Conservation (phyloP, 108 stramenopile species). For the Pseudonitzschia pungens region DNA sequence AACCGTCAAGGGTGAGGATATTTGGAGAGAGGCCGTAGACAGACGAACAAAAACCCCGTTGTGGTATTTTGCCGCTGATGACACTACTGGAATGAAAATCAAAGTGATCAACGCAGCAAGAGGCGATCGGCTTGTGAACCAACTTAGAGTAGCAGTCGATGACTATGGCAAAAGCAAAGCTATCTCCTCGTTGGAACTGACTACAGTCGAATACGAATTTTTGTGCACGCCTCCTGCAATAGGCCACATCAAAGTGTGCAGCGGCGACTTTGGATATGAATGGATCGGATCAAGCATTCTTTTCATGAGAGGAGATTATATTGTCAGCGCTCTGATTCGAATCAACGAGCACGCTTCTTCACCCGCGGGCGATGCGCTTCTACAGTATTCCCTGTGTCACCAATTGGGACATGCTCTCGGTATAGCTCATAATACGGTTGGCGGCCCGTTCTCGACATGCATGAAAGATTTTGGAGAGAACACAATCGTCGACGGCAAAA, state of each 20-base stretch:
- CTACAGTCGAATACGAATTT: conserved; percentile 3
- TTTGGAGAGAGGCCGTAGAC: conserved; percentile 5
- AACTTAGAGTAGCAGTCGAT: conserved; percentile 1
- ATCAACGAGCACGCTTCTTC: conserved; percentile 6
- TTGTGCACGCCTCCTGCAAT: conserved; percentile 6
- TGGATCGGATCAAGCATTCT: conserved; percentile 13
- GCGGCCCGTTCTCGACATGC: neutral
- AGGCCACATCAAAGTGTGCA: conserved; percentile 17
- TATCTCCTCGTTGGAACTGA: neutral
- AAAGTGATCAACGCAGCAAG: conserved; percentile 8
- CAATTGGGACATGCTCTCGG: conserved; percentile 16
- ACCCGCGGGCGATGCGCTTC: conserved; percentile 6
- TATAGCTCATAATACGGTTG: neutral
- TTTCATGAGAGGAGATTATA: conserved; percentile 6
- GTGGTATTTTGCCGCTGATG: conserved; percentile 16
- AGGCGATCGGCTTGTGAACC: neutral
- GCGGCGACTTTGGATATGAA: conserved; percentile 14
- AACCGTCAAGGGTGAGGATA: conserved; percentile 3
- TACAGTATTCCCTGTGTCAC: conserved; percentile 15
- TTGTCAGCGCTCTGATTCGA: conserved; percentile 13
- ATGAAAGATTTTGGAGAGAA: conserved; percentile 12
- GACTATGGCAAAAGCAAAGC: conserved; percentile 12
- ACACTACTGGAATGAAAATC: conserved; percentile 1
- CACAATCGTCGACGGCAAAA: neutral
- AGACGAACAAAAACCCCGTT: neutral